Evolutionary conservation across 2,329 filamentous ascomycete genomes (phyloP), one percentile per base, ranked within the genome.

Genomic region (Penicillium crustosum): DNA sequence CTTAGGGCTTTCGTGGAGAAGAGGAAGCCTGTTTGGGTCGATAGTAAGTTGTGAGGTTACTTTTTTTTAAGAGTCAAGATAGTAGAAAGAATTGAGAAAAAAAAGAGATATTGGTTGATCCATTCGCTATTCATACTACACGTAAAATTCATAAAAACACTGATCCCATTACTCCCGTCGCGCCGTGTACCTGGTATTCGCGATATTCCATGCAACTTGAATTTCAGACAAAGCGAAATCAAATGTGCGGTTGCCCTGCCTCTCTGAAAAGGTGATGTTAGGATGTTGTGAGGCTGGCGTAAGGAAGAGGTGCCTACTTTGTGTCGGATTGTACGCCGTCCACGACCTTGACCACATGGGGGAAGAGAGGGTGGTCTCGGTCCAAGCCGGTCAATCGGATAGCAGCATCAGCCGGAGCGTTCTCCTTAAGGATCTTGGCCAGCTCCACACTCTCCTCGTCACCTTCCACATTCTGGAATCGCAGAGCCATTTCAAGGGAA

Each of bases 391-490:
- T 95, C 62, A 99, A 84, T 76, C 93, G 85, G 73, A 82, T 79
- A 45, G 93, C 90, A 9, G 93, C 89, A 1, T 89, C 87, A 66
- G 90, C 87, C 15, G 93, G 81, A 2, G 82, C 81, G 70, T 89
- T 84, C 62, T 87, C 83, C 60, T 89, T 86, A 80, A 99, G 89
- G 72, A 95, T 91, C 80, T 90, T 87, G 69, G 91, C 90, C 12
- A 99, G 83, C 77, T 96, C 88, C 65, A 79, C 82, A 63, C 90
- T 95, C 84, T 97, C 94, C 0, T 95, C 90, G 63, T 99, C 94
- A 13, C 87, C 92, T 67, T 93, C 86, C 55, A 97, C 89, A 68
- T 96, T 91, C 80, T 97, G 93, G 87, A 97, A 99, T 62, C 89
- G 90, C 75, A 99, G 88, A 7, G 91, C 88, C 86, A 93, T 91